A percentile compares a stretch with the other conserved stretches of the same genome.
Conservation (phyloP, 768 basidiomycete species). For the Tephrocybe sp. region DNA sequence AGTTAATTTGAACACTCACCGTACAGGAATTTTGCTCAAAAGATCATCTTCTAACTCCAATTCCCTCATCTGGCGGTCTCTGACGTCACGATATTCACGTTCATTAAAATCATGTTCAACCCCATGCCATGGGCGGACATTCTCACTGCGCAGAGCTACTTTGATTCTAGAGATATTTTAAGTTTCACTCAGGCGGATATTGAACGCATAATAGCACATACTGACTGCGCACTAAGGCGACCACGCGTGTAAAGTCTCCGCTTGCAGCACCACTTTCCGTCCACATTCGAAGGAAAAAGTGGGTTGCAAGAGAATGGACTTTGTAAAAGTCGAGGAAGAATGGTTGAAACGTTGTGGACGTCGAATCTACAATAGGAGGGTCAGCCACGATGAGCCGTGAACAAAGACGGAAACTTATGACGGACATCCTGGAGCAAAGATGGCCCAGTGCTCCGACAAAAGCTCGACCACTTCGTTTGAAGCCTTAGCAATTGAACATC, state of each 20-base stretch:
- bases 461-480: conserved; percentile 87
- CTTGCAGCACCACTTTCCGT: conserved; percentile 77
- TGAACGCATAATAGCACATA: conserved; percentile 37
- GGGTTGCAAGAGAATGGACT: conserved; percentile 77
- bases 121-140: conserved; percentile 76
- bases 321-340: conserved; percentile 85
- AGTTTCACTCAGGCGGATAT: conserved; percentile 1
- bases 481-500: conserved; percentile 81
- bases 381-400: too few relatives aligned
- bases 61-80: conserved; percentile 89
- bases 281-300: conserved; percentile 94
- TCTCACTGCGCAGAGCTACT: conserved; percentile 73
- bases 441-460: conserved; percentile 82
- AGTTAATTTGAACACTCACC: conserved; percentile 47
- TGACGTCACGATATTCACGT: conserved; percentile 81
- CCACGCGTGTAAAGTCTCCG: conserved; percentile 78
- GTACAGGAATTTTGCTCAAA: conserved; percentile 79
- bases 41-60: conserved; percentile 87
- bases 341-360: conserved; percentile 79
- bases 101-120: conserved; percentile 82
- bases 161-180: conserved; percentile 58
- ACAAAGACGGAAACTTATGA: too few relatives aligned
- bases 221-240: conserved; percentile 82
- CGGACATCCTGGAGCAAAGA: conserved; percentile 81
- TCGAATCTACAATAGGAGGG: conserved; percentile 65